Evolutionary conservation across 768 basidiomycete species (phyloP), one percentile per base, ranked within the genome.

Genomic region (Boletus subparvulus): DNA sequence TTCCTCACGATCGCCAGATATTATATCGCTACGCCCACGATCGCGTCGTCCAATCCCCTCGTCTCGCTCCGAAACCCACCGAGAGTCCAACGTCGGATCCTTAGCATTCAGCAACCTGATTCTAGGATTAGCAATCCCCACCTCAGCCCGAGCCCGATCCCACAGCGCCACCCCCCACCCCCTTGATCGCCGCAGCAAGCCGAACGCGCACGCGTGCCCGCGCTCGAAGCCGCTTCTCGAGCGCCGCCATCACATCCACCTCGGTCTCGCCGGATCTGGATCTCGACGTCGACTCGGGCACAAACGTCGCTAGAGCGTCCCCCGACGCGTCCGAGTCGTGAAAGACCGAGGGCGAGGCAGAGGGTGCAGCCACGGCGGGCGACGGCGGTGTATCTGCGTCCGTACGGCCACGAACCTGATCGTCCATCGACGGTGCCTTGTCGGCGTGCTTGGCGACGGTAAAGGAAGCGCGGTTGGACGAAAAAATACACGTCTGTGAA

Each of bases 191-290:
- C 21, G 77, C 77, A 14, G 77, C 77, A 14, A 84, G 75, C 35
- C 79, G 77, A 26, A 76, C 74, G 26, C 75, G 78, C 60, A 84
- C 61, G 55, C 74, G 80, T 40, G 80, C 79, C 62, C 78, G 79
- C 49, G 68, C 69, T 50, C 82, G 79, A 60, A 84, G 70, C 53
- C 70, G 73, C 47, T 73, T 74, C 61, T 85, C 83, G 51, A 73
- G 69, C 59, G 44, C 60, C 28, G 11, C 21, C 12, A 10, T 3
- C 6, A 9, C 28, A 14, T 52, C 19, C 32, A 32, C 32, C 3
- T 32, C 32, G 32, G 32, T 32, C 32, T 14, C 13, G 13, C 3
- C n/a, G 4, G 39, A 39, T n/a, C 1, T n/a, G 35, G 24, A 26
- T 3, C 4, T 14, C 11, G n/a, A 30, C n/a, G 50, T 47, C 32